phyloP scores from a whole-genome alignment of 148 eudicot genomes.

The Chenopodium album region DNA sequence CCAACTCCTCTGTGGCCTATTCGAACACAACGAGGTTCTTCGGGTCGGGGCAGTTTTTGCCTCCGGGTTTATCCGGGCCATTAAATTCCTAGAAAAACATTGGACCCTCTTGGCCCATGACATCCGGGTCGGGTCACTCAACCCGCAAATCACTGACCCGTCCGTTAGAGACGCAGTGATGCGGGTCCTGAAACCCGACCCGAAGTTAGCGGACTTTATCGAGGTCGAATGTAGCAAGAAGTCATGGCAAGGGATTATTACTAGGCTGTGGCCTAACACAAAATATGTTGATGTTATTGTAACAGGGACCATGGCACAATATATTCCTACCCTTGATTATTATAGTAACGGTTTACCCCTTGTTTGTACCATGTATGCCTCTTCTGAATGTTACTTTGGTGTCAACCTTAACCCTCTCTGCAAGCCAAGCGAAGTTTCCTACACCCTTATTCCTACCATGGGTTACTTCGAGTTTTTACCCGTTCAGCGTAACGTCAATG shows the following conservation, averaged over 20 bases:
- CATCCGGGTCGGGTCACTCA: slow-evolving; percentile 50
- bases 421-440: slow-evolving; percentile 67
- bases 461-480: slow-evolving; percentile 77
- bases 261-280: slow-evolving; percentile 76
- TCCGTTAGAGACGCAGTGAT: slow-evolving; percentile 46
- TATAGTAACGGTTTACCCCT: slow-evolving; percentile 71
- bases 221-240: slow-evolving; percentile 47
- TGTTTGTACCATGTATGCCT: slow-evolving; percentile 82
- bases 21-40: slow-evolving; percentile 55
- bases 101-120: slow-evolving; percentile 50
- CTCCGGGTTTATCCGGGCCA: slow-evolving; percentile 87
- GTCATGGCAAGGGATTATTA: slow-evolving; percentile 68
- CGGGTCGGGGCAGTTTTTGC: slow-evolving; percentile 87
- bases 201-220: slow-evolving; percentile 57
- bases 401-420: slow-evolving; percentile 72
- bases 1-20: slow-evolving; percentile 70
- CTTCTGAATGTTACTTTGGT: slow-evolving; percentile 81
- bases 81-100: slow-evolving; percentile 61
- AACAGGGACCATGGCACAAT: slow-evolving; percentile 85
- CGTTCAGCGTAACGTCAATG: slow-evolving; percentile 46
- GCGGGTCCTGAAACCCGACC: slow-evolving; percentile 53
- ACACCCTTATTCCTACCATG: slow-evolving; percentile 75
- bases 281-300: slow-evolving; percentile 81
- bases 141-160: slow-evolving; percentile 51
- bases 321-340: slow-evolving; percentile 67